Base-by-base conservation (phyloP, 2,329 filamentous ascomycete species). In the Alternaria alternata region DNA sequence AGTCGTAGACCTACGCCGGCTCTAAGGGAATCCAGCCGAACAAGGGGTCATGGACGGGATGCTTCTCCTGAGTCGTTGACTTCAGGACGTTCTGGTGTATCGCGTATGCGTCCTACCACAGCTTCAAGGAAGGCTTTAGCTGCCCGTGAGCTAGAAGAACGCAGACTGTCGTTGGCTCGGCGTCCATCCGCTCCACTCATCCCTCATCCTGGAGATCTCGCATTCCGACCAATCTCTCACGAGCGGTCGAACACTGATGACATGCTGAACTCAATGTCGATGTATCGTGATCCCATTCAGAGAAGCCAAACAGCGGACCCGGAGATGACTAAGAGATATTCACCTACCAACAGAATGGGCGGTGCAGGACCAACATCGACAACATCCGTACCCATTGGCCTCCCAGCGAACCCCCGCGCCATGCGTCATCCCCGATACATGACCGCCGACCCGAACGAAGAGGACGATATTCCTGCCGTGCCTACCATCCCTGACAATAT, bases 381-480 rank as follows among this genome's bases (percentile, higher is more conserved):
- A 1, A 82, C 85, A 14, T 83, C 84, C 14, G 81, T 81, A 1
- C 84, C 86, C 6, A 85, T 94, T 52, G 94, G 93, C 0, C 85
- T 97, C n/a, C 93, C 94, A 14, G 92, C 93, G 2, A 97, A 94
- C 1, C 94, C 94, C 30, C 89, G 92, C 80, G 93, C 93, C 1
- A 96, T 97, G 93, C 88, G 91, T 20, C 88, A 96, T 74, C 86
- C 87, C 1, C 88, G 92, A 43, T 88, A 94, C 67, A 85, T 85
- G 75, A 86, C 87, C 66, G 79, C 83, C 3, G 85, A 89, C 59
- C 81, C 84, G 42, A 81, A 80, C 47, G 80, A 83, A 44, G 77
- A 81, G 34, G 81, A 85, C 16, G 75, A 78, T 32, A 81, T 83
- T 24, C 86, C 86, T 24, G 82, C 83, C n/a, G 81, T 87, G 11